These are phyloP conservation scores for Kwoniella shandongensis DNA, from an alignment of 768 basidiomycete species.

Conservation along the genomic window DNA sequence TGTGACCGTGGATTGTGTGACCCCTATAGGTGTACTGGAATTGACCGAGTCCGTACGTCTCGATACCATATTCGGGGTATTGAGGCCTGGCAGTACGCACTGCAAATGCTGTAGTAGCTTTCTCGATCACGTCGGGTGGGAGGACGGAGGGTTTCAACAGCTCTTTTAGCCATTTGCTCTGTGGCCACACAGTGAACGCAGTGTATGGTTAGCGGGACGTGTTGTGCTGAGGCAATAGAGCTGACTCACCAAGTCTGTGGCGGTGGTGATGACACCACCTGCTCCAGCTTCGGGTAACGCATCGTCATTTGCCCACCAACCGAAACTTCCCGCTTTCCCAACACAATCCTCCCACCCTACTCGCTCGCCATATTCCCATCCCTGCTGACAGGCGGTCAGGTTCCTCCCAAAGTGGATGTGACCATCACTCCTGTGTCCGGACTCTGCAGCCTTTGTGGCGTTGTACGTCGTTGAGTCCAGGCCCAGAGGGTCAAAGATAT, in stretches of 20 bases:
- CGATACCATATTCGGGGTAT: constrained; percentile 12
- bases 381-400: constrained; percentile 10
- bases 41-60: constrained; percentile 44
- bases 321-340: constrained; percentile 15
- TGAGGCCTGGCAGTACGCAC: neutral
- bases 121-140: constrained; percentile 18
- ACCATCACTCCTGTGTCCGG: constrained; percentile 26
- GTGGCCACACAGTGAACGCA: neutral
- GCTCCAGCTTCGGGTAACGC: constrained; percentile 29
- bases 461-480: constrained; percentile 37
- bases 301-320: constrained; percentile 27
- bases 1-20: constrained; percentile 27
- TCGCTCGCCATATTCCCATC: neutral
- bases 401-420: constrained; percentile 19
- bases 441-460: constrained; percentile 17
- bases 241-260: constrained; percentile 40
- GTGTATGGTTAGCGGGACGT: neutral
- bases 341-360: constrained; percentile 8
- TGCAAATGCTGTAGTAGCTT: constrained; percentile 6
- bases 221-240: neutral
- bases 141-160: constrained; percentile 33
- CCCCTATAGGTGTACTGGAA: constrained; percentile 35
- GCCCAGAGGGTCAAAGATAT: constrained; percentile 39
- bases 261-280: constrained; percentile 37
- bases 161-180: constrained; percentile 43